Base-by-base conservation (phyloP, 257 asterid genomes). In the Ajuga chamaepitys region DNA sequence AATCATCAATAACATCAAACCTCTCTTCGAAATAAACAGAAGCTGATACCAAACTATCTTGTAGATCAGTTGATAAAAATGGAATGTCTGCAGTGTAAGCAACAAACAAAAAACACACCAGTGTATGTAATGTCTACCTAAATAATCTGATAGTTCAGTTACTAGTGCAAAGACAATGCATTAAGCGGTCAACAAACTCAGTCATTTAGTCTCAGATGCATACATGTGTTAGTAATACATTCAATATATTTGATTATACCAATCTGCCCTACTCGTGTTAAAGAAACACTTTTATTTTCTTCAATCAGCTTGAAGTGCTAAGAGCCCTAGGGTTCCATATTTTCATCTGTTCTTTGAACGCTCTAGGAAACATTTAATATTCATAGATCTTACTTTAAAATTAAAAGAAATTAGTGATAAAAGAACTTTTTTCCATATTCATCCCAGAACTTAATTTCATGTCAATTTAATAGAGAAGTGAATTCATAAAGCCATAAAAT, bases 271-370 rank as follows among this genome's bases (percentile, higher is more conserved):
- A 41, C 53, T 53, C 20, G 18, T 70, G 28, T 71, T 62, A 34
- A 4, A 35, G 26, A 53, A 38, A 26, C 10, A 6, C 24, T 21
- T 30, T 56, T 30, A 62, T 28, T 42, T 34, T 52, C 46, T 52
- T 54, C 58, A 21, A 46, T 71, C 51, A 54, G 65, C 52, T 32
- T 41, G 67, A 63, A 42, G 45, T 55, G 22, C 41, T 28, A 18
- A 20, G 44, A 21, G 21, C 58, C 44, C 52, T 34, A n/a, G 8
- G 66, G 21, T 44, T 20, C 1, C 28, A n/a, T 61, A 7, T 22
- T 44, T 20, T 1, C 28, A n/a, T 61, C 11, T 22, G 32, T 71
- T 71, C 76, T 35, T 41, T 46, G 26, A 60, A 38, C 44, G 46
- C 41, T 61, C n/a, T 40, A 41, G 32, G 61, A 64, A 34, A 45